A percentile compares a stretch with the other conserved stretches of the same genome.
Conservation (phyloP, 768 basidiomycete species). For the Boletus pseudopeckii region DNA sequence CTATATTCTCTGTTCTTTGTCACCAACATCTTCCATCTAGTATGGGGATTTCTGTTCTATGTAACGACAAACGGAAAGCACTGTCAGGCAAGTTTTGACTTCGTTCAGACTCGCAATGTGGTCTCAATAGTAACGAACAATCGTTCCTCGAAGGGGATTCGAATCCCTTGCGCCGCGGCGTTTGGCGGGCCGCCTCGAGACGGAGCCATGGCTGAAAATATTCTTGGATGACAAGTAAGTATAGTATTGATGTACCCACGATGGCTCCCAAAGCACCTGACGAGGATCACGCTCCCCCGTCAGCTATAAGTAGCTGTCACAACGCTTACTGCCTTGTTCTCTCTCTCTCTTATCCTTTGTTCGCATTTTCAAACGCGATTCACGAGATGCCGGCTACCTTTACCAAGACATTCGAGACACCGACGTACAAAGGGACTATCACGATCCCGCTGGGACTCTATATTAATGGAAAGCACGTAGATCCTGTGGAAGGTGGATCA, state of each 20-base stretch:
- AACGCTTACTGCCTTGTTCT: neutral
- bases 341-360: neutral
- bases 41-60: no score
- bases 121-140: no score
- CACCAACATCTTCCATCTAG: no score
- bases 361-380: neutral
- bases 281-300: neutral
- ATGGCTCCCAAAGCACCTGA: neutral
- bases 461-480: constrained; percentile 54
- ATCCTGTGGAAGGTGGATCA: constrained; percentile 47
- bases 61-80: no score
- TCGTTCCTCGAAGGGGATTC: neutral
- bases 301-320: constrained; percentile 8
- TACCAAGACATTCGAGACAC: constrained; percentile 49
- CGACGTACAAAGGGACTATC: constrained; percentile 54
- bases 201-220: neutral
- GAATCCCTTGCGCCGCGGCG: neutral
- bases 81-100: no score
- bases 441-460: constrained; percentile 61
- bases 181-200: neutral
- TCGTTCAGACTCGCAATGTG: no score
- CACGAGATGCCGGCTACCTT: constrained; percentile 38
- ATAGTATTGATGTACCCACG: neutral
- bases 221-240: neutral
- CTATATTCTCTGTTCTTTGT: no score